These are phyloP conservation scores for Wickerhamiella lipophila DNA, from an alignment of 805 yeast genomes.

Conservation along the genomic window DNA sequence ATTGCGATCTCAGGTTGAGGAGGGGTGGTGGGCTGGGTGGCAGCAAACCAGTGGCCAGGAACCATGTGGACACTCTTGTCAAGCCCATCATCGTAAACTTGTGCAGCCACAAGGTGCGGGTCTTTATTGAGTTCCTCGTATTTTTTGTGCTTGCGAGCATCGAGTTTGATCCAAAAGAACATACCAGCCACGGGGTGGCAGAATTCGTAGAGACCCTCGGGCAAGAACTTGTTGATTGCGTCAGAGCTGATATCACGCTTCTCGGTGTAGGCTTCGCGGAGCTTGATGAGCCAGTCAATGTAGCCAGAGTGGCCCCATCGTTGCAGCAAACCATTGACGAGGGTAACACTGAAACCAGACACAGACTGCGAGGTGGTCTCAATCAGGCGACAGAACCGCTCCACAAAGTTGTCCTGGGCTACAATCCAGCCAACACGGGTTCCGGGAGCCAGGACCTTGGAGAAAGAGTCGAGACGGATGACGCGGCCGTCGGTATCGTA, in stretches of 20 bases:
- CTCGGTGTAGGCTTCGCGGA: constrained; percentile 60
- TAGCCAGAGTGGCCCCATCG: constrained; percentile 89
- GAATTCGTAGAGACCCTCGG: constrained; percentile 29
- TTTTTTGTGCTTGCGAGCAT: constrained; percentile 40
- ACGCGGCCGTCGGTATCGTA: constrained; percentile 83
- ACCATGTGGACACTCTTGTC: constrained; percentile 28
- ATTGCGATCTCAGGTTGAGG: constrained; percentile 22
- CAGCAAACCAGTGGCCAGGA: constrained; percentile 34
- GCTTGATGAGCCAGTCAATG: constrained; percentile 75
- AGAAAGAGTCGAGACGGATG: constrained; percentile 74
- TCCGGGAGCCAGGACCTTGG: constrained; percentile 89
- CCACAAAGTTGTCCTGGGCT: constrained; percentile 51
- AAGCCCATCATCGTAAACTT: constrained; percentile 27
- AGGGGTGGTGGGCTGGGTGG: constrained; percentile 16
- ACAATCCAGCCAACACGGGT: constrained; percentile 80
- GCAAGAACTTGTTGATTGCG: constrained; percentile 49
- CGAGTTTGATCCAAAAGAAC: constrained; percentile 41
- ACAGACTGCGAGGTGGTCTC: constrained; percentile 75
- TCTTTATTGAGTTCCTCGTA: constrained; percentile 26
- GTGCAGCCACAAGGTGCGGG: constrained; percentile 25
- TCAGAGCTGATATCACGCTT: constrained; percentile 83
- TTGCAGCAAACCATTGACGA: constrained; percentile 55
- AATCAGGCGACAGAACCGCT: constrained; percentile 55
- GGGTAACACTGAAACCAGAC: constrained; percentile 65
- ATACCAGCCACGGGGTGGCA: constrained; percentile 40